Evolutionary conservation across 202 grass and related monocot genomes (phyloP), one percentile per base, ranked within the genome.

Genomic region (Setaria viridis): DNA sequence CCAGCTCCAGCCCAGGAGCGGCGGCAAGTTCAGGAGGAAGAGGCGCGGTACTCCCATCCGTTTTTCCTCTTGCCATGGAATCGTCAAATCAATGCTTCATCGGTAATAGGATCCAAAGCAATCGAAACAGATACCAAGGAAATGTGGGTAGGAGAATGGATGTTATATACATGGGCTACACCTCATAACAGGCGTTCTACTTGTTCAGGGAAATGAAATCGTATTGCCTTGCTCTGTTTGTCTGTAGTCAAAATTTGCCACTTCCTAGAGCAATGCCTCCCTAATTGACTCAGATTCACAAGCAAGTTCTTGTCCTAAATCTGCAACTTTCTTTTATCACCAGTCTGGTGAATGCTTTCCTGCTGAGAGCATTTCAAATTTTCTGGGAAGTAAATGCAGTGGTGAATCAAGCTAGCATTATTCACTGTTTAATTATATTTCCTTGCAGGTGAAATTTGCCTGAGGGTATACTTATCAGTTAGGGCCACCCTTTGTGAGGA

Each of bases 391-490:
- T 21, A 76, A 66, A 81, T 63, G 67, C 39, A 51, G 83, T 41
- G 69, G 41, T 46, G 72, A 21, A 47, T 74, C 30, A 87, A 71
- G 67, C 75, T 95, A 51, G 20, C 84, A 35, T 78, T 82, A 82
- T 80, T 87, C 50, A 86, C 85, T 57, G 79, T 93, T 83, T 62
- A 86, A 75, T 77, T 81, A 62, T 42, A 77, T 70, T 86, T 82
- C 71, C 87, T 93, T 77, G 74, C 91, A 87, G 89, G 89, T 89
- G 95, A 92, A 78, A 88, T 92, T 77, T 86, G 82, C 67, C 83
- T 92, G 77, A 86, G 58, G 37, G 83, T 94, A 81, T 81, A 85
- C 53, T 68, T 94, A 19, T 92, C 87, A 9, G 74, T 81, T 70
- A 92, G 82, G 70, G 75, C 81, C 69, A 80, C 47, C 71, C 56